Evolutionary conservation across 1,284 basidiomycete genomes (phyloP), one percentile per base, ranked within the genome.

Genomic region (Sphagnurus paluster): DNA sequence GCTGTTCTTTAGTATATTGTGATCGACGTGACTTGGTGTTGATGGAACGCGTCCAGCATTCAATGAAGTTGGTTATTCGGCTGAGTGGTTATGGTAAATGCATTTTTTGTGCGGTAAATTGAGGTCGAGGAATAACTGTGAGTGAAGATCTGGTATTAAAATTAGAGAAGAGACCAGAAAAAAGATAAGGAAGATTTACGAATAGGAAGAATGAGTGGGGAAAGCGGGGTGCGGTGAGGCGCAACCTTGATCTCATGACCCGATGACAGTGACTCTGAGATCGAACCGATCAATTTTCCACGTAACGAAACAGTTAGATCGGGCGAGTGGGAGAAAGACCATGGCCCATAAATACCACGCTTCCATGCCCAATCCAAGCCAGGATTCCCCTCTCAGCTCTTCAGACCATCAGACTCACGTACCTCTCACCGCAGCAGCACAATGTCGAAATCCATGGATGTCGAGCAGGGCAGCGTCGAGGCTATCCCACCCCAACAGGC

Each of bases 401-500:
- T n/a, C n/a, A n/a, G n/a, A n/a, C n/a, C n/a, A n/a, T n/a, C n/a
- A n/a, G n/a, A n/a, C n/a, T n/a, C n/a, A n/a, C n/a, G n/a, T n/a
- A n/a, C n/a, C n/a, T n/a, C n/a, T n/a, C n/a, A n/a, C n/a, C n/a
- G n/a, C n/a, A 35, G 25, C 39, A 33, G 11, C 35, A 42, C 36
- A 16, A 49, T 57, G 50, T 47, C 38, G 16, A 42, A 41, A 36
- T 28, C 35, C 30, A n/a, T n/a, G n/a, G 57, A 58, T 37, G 25
- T 57, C 32, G 57, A 58, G 42, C 57, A 54, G 46, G 51, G 33
- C 3, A 35, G 14, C 30, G 30, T 48, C 23, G 54, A 53, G 39
- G 41, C 46, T 4, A 49, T 38, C 16, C 5, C 46, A 2, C 56
- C 59, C 29, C 54, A 56, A 17, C 55, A 58, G 35, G 58, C 56